Evolutionary conservation across 352 stramenopile genomes (phyloP).

Genomic region (Phytophthora multivora): DNA sequence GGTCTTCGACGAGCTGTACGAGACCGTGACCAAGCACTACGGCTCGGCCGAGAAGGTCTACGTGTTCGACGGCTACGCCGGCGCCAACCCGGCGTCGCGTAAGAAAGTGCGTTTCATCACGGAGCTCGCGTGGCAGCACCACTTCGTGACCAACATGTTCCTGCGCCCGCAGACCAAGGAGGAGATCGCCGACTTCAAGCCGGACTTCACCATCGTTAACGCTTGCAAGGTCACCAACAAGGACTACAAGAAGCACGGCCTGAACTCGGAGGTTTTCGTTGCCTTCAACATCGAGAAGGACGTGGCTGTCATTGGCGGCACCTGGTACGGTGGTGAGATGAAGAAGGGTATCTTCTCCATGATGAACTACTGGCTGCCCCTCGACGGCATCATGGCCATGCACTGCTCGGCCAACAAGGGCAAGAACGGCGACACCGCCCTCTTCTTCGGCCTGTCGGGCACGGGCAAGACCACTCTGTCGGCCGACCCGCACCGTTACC

Average conservation of each 20-base stretch:
- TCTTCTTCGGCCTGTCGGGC: slow-evolving; percentile 97
- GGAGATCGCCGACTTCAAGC: slow-evolving; percentile 93
- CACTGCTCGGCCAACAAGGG: slow-evolving; percentile 98
- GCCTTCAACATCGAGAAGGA: slow-evolving; percentile 98
- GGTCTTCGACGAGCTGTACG: slow-evolving; percentile 96
- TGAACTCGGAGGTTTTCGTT: slow-evolving; percentile 97
- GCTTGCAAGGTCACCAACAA: slow-evolving; percentile 95
- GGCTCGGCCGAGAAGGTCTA: slow-evolving; percentile 93
- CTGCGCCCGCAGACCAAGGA: slow-evolving; percentile 80
- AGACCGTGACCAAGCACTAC: slow-evolving; percentile 95
- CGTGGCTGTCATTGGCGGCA: slow-evolving; percentile 94
- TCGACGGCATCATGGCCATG: slow-evolving; percentile 97
- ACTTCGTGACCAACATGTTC: slow-evolving; percentile 99
- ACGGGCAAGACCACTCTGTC: slow-evolving; percentile 93
- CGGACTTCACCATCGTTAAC: slow-evolving; percentile 99
- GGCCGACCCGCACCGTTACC: slow-evolving; percentile 85
- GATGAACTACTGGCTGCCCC: slow-evolving; percentile 98
- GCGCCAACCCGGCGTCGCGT: slow-evolving; percentile 90
- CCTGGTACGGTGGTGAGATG: slow-evolving; percentile 98
- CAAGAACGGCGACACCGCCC: slow-evolving; percentile 94
- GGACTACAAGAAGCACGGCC: slow-evolving; percentile 93
- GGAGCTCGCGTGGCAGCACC: slow-evolving; percentile 98
- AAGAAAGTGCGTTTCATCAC: slow-evolving; percentile 98
- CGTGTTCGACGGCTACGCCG: slow-evolving; percentile 96
- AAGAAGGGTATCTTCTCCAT: slow-evolving; percentile 99